Conservation (phyloP, 495 filamentous ascomycete genomes). For the Neurospora hispaniola region DNA sequence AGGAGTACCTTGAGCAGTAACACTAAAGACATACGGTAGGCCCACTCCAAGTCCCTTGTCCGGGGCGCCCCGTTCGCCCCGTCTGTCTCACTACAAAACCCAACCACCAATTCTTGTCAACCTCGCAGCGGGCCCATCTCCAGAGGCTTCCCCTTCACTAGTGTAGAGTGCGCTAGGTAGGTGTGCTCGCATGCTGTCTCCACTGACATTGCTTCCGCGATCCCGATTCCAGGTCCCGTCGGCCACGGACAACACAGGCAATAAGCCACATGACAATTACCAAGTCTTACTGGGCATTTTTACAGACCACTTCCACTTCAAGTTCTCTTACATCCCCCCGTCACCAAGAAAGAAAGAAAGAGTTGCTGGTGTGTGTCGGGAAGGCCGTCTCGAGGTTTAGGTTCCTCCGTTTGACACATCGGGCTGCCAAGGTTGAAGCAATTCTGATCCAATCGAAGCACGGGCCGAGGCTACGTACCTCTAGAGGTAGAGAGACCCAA, state of each 20-base stretch:
- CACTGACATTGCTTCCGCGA: neutral
- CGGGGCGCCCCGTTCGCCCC: neutral
- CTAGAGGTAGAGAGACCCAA: neutral
- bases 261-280: neutral
- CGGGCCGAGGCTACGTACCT: neutral
- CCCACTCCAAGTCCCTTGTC: neutral
- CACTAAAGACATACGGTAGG: neutral
- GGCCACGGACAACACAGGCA: neutral
- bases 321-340: neutral
- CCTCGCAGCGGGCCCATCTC: neutral
- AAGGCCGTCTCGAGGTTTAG: neutral
- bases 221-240: neutral
- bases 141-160: neutral
- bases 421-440: neutral
- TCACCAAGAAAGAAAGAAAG: neutral
- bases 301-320: neutral
- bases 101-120: conserved; percentile 14
- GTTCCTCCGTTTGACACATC: neutral
- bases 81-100: conserved; percentile 5
- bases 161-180: too few relatives aligned
- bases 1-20: neutral
- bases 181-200: neutral
- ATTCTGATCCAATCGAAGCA: neutral
- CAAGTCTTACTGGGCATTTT: neutral
- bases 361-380: neutral